Percentiles rank a stretch among this genome's conserved stretches.
Conservation (phyloP, 169 alveolate genomes). For the Cyclospora cayetanensis region DNA sequence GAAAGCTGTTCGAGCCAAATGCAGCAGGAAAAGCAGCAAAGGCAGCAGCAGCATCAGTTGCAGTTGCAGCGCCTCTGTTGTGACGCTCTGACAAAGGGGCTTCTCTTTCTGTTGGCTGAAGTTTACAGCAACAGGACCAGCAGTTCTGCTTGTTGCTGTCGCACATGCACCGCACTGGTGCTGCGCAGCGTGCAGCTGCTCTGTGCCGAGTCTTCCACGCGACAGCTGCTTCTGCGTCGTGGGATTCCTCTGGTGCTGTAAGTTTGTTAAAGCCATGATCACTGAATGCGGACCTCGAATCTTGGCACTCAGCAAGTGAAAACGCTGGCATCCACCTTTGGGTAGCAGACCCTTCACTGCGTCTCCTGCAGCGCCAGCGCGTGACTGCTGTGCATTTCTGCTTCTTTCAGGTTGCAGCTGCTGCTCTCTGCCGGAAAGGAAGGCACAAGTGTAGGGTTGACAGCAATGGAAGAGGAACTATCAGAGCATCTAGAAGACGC, state of each 20-base stretch:
- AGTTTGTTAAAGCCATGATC: too few species aligned
- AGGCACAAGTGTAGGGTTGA: too few species aligned
- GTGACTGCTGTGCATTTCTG: background rate
- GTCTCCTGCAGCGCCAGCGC: background rate
- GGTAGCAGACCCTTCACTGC: too few species aligned
- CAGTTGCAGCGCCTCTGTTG: background rate
- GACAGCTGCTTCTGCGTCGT: background rate
- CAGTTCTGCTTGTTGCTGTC: background rate
- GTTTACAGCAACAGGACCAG: background rate
- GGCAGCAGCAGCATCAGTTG: background rate
- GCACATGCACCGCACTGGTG: background rate
- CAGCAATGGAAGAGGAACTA: too few species aligned
- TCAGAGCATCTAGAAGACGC: too few species aligned
- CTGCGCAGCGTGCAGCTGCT: slow-evolving; percentile 18
- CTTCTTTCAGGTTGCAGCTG: slow-evolving; percentile 9
- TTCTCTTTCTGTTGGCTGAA: background rate
- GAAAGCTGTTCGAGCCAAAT: background rate
- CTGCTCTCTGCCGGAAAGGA: background rate
- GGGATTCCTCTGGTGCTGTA: background rate
- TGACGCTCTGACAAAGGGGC: background rate
- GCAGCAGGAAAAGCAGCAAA: background rate
- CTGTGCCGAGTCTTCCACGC: background rate
- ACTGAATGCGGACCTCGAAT: background rate
- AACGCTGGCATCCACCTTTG: too few species aligned
- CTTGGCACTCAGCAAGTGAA: background rate